These are phyloP conservation scores for Exophiala oligosperma DNA, from an alignment of 2,329 filamentous ascomycete species.

Conservation along the genomic window DNA sequence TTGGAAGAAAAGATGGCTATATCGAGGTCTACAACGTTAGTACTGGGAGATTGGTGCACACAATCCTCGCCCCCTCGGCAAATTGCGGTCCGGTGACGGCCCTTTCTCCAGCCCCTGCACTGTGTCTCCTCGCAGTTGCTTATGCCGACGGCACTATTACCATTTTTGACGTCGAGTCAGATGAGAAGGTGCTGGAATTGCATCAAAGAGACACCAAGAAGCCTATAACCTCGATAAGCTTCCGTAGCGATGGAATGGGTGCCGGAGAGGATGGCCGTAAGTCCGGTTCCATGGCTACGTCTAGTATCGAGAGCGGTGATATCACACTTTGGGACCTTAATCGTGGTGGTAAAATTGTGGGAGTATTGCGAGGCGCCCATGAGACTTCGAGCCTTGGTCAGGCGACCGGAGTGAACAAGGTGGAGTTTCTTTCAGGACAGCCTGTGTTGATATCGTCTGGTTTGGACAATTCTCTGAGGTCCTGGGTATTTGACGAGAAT, in stretches of 20 bases:
- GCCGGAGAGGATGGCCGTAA: constrained; percentile 83
- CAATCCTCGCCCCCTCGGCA: constrained; percentile 73
- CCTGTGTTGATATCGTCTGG: constrained; percentile 88
- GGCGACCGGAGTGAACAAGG: constrained; percentile 74
- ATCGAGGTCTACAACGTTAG: constrained; percentile 98
- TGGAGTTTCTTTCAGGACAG: constrained; percentile 88
- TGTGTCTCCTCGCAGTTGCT: constrained; percentile 84
- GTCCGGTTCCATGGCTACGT: constrained; percentile 91
- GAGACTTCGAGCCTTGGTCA: constrained; percentile 59
- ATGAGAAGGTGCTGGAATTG: constrained; percentile 64
- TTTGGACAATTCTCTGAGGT: constrained; percentile 88
- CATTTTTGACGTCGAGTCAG: constrained; percentile 78
- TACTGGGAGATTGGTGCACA: constrained; percentile 87
- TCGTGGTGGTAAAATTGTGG: constrained; percentile 79
- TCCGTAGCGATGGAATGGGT: constrained; percentile 84
- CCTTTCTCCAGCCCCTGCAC: constrained; percentile 76
- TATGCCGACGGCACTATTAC: constrained; percentile 77
- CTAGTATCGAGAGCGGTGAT: constrained; percentile 76
- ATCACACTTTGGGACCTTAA: constrained; percentile 97
- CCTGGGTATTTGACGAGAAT: constrained; percentile 93
- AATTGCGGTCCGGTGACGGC: constrained; percentile 81
- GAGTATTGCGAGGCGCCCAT: constrained; percentile 84
- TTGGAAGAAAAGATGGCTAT: constrained; percentile 80
- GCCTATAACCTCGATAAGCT: constrained; percentile 79
- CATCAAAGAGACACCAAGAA: constrained; percentile 20